Percentiles rank a stretch among this genome's conserved stretches.
Conservation (phyloP, 352 stramenopile species). For the Thalassiosira hispida region DNA sequence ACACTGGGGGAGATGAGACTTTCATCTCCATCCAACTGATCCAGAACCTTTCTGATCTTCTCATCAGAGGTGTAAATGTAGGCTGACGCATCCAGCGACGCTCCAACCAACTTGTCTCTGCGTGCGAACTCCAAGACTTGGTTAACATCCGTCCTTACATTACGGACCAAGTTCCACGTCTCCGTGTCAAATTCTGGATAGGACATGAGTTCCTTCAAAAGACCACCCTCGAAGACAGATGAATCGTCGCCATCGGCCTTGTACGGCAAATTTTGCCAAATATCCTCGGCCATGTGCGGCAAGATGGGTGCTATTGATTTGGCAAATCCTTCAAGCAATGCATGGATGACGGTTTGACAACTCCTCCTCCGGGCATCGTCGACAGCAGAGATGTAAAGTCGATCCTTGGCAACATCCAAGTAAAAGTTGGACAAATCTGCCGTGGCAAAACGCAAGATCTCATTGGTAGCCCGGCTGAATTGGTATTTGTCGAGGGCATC, state of each 20-base stretch:
- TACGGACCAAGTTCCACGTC: conserved; percentile 89
- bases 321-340: conserved; percentile 84
- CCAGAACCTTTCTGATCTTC: conserved; percentile 55
- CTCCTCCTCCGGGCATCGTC: conserved; percentile 87
- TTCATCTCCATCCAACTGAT: conserved; percentile 73
- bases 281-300: conserved; percentile 96
- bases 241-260: conserved; percentile 53
- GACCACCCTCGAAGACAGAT: conserved; percentile 81
- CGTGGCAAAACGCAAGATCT: conserved; percentile 91
- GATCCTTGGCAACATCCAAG: conserved; percentile 96
- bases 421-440: conserved; percentile 97
- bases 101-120: conserved; percentile 86
- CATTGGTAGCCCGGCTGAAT: conserved; percentile 92
- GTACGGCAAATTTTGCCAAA: conserved; percentile 89
- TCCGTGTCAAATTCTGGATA: conserved; percentile 79
- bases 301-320: conserved; percentile 90
- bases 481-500: conserved; percentile 87
- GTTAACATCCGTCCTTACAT: conserved; percentile 89
- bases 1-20: conserved; percentile 76
- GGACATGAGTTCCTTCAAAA: conserved; percentile 57
- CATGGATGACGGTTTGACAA: conserved; percentile 90
- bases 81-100: conserved; percentile 82
- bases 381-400: conserved; percentile 93
- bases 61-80: conserved; percentile 78
- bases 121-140: conserved; percentile 85